Conservation (phyloP, 2,329 filamentous ascomycete genomes). For the Fusarium luffae region DNA sequence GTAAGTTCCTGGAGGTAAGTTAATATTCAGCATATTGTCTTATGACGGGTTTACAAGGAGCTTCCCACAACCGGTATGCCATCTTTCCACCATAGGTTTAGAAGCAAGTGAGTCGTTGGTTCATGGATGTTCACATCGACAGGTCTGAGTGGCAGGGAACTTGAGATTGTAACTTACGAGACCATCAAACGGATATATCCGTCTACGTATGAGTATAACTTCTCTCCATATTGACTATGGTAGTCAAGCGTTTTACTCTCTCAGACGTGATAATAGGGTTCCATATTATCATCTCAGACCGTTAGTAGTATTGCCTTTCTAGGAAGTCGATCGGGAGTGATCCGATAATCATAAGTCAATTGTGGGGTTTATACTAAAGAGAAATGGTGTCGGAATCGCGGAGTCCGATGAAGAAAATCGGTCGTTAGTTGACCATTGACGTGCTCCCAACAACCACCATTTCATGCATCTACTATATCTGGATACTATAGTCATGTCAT, state of each 20-base stretch:
- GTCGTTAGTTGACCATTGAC: background rate
- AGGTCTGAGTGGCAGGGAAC: background rate
- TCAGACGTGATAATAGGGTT: background rate
- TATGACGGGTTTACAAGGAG: too few species aligned
- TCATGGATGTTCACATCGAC: too few species aligned
- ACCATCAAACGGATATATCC: background rate
- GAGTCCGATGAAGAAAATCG: conserved; percentile 21
- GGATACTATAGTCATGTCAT: background rate
- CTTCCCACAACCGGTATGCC: too few species aligned
- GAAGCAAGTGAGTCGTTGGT: too few species aligned
- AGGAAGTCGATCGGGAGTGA: conserved; percentile 18
- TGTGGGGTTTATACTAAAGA: conserved; percentile 14
- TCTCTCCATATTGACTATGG: too few species aligned
- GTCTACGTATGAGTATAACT: background rate
- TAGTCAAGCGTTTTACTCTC: background rate
- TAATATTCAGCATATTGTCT: too few species aligned
- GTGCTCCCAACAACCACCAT: background rate
- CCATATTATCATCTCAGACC: background rate
- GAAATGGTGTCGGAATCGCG: conserved; percentile 4
- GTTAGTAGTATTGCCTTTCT: conserved; percentile 9
- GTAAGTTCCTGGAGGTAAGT: too few species aligned
- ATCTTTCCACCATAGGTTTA: too few species aligned
- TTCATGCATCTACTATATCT: background rate
- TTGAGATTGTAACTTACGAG: background rate
- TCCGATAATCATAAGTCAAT: conserved; percentile 14